These are phyloP conservation scores for Coccomyxa subellipsoidea DNA, from an alignment of 163 green algal genomes.

Conservation along the genomic window DNA sequence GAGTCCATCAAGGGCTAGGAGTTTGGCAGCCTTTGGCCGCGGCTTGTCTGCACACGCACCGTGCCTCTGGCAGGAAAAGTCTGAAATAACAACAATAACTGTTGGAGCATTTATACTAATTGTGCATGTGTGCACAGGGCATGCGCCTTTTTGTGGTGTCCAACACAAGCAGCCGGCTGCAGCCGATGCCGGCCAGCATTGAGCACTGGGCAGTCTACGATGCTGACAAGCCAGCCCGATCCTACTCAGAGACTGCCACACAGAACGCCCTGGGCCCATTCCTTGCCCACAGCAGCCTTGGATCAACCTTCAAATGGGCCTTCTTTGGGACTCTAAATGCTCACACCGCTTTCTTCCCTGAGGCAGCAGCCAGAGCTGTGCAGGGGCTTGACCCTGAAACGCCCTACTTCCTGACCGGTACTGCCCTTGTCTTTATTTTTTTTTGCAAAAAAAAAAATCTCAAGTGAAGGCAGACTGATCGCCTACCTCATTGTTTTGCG, in stretches of 20 bases:
- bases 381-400: slow-evolving; percentile 28
- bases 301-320: slow-evolving; percentile 12
- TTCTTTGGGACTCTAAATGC: slow-evolving; percentile 9
- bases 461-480: too few relatives aligned
- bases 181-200: too few relatives aligned
- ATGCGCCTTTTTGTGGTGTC: not conserved
- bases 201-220: slow-evolving; percentile 17
- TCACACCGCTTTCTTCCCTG: slow-evolving; percentile 27
- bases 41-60: too few relatives aligned
- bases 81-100: not conserved
- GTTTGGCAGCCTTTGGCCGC: too few relatives aligned
- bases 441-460: not conserved
- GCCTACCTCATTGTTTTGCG: too few relatives aligned
- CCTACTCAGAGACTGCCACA: not conserved
- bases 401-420: slow-evolving; percentile 32
- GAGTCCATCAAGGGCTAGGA: too few relatives aligned
- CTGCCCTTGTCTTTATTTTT: not conserved
- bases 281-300: not conserved
- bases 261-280: not conserved
- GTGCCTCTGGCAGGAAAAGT: too few relatives aligned
- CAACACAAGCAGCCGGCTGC: not conserved
- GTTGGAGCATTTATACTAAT: not conserved
- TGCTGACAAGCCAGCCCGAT: slow-evolving; percentile 8
- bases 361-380: slow-evolving; percentile 15
- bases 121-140: not conserved